Evolutionary conservation across 306 rosid genomes (phyloP).

Genomic region (Casuarina equisetifolia): DNA sequence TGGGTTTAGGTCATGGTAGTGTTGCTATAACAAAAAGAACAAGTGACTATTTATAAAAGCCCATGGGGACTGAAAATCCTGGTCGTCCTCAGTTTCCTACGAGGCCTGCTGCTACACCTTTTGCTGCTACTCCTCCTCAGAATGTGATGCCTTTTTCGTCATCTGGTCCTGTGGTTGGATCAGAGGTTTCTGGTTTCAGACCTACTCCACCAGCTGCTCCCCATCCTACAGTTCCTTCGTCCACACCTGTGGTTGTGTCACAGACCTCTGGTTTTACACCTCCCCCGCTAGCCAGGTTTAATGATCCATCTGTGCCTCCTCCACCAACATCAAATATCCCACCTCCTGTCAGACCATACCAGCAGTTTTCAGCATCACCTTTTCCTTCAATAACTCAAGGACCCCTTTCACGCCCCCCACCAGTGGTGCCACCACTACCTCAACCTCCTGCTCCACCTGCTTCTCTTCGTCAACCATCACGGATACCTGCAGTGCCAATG

Average conservation of each 20-base stretch:
- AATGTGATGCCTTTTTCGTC: constrained; percentile 68
- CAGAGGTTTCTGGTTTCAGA: constrained; percentile 51
- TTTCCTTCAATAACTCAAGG: constrained; percentile 47
- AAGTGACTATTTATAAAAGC: constrained; percentile 28
- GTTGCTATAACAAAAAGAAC: constrained; percentile 26
- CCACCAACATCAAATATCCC: constrained; percentile 54
- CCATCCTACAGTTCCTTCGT: constrained; percentile 42
- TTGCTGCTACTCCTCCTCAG: constrained; percentile 52
- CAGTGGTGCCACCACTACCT: constrained; percentile 50
- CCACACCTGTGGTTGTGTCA: constrained; percentile 50
- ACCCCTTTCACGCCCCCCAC: constrained; percentile 42
- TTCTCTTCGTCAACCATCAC: constrained; percentile 49
- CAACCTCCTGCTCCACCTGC: constrained; percentile 47
- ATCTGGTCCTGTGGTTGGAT: constrained; percentile 67
- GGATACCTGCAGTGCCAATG: constrained; percentile 60
- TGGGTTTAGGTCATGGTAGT: constrained; percentile 51
- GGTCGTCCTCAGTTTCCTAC: constrained; percentile 66
- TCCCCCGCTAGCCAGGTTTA: constrained; percentile 56
- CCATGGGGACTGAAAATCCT: constrained; percentile 86
- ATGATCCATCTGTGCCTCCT: constrained; percentile 76
- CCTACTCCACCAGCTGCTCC: constrained; percentile 56
- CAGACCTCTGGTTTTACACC: constrained; percentile 63
- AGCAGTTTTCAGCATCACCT: constrained; percentile 59
- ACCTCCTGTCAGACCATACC: constrained; percentile 47
- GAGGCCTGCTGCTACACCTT: constrained; percentile 65